Base-by-base conservation (phyloP, 2,329 filamentous ascomycete genomes). In the Aureobasidium mangrovei region DNA sequence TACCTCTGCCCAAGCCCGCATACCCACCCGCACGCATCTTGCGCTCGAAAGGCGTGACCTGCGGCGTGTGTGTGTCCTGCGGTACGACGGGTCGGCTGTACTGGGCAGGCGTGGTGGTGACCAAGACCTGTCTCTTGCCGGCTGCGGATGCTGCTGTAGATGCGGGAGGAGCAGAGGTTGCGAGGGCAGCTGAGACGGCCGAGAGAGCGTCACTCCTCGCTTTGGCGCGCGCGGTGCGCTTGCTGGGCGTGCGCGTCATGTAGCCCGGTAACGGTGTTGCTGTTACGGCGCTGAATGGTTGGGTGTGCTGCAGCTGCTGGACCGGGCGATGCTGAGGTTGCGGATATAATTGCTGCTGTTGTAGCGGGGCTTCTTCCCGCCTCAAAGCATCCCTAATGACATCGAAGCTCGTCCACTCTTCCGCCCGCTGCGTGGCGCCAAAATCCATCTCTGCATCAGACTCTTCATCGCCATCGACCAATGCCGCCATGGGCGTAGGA, bases 181-280 rank as follows among this genome's bases (percentile, higher is more conserved):
- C 29, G n/a, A 18, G 18, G 18, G 18, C 18, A 18, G 52, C 46
- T 5, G 43, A 35, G 3, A 55, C 29, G 26, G 10, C 7, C 10
- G 57, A 58, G 1, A 60, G 61, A 18, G 18, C 18, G 18, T 18
- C 18, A 18, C 18, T 18, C 18, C 18, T 18, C 7, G 65, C 60
- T 54, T 68, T 70, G 1, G 64, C 61, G 1, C 69, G 59, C 2
- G 64, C 69, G 0, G 70, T 63, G 27, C 70, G 65, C 55, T 72
- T 72, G 40, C 70, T 73, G 0, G 74, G 74, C 31, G 74, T 76
- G 38, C 74, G 72, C 2, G 46, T 28, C 54, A 76, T 67, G 52
- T 77, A 77, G 0, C 70, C 70, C 2, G 63, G 62, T 2, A 61
- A 33, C 0, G 62, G 61, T 26, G 39, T 49, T 8, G 49, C 46